These are phyloP conservation scores for Daldinia bambusicola DNA, from an alignment of 495 filamentous ascomycete species.

Conservation along the genomic window DNA sequence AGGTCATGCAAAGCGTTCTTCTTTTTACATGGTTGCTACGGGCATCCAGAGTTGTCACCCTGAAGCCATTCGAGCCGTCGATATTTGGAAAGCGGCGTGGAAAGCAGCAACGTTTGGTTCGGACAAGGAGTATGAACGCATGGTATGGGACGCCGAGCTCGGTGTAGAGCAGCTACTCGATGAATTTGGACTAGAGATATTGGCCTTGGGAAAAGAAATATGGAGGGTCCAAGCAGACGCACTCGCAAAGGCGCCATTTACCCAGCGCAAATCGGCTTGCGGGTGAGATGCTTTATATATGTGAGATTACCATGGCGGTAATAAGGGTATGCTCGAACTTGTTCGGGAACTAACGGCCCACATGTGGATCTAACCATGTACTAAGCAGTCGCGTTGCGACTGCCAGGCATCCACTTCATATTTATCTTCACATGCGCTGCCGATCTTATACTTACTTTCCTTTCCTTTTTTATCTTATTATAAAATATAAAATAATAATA, in stretches of 20 bases:
- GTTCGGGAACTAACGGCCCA: no score
- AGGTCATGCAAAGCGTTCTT: conserved; percentile 57
- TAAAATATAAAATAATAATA: no score
- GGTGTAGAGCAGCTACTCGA: conserved; percentile 50
- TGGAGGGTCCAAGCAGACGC: conserved; percentile 59
- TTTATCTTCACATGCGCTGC: no score
- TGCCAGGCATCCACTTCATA: no score
- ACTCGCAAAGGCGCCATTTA: conserved; percentile 52
- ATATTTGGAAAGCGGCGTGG: conserved; percentile 59
- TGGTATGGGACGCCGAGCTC: conserved; percentile 11
- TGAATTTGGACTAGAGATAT: conserved; percentile 54
- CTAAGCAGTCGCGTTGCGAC: no score
- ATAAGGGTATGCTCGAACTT: no score
- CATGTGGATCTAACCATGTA: no score
- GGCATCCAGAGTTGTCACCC: conserved; percentile 51
- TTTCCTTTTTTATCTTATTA: no score
- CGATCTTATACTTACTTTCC: no score
- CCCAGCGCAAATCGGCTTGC: neutral
- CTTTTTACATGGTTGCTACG: conserved; percentile 67
- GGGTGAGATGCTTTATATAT: neutral
- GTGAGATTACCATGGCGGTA: no score
- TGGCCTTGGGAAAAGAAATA: conserved; percentile 49
- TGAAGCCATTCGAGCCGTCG: conserved; percentile 53
- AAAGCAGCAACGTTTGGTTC: conserved; percentile 57
- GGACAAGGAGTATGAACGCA: conserved; percentile 45